Evolutionary conservation across 345 rosid genomes (phyloP).

Genomic region (Gossypium australe): DNA sequence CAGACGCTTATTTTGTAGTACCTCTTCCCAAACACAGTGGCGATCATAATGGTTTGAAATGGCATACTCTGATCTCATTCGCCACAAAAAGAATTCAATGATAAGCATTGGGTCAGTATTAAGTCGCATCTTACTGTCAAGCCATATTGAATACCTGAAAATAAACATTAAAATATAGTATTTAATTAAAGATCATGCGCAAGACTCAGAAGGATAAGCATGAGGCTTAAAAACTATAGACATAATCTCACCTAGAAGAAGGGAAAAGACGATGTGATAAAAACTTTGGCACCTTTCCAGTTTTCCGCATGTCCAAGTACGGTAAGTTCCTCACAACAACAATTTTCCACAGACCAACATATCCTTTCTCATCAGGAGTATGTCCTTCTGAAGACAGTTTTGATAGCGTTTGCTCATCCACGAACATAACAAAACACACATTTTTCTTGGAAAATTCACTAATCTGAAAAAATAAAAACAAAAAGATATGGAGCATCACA

Average conservation of each 20-base stretch:
- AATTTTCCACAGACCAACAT: constrained; percentile 81
- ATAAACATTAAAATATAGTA: constrained; percentile 8
- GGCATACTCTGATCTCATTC: constrained; percentile 74
- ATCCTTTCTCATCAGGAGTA: constrained; percentile 62
- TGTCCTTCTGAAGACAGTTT: constrained; percentile 71
- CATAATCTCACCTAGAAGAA: constrained; percentile 65
- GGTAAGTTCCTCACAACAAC: constrained; percentile 76
- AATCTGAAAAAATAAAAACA: constrained; percentile 43
- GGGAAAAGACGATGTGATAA: constrained; percentile 92
- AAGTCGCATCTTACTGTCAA: constrained; percentile 93
- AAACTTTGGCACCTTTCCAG: constrained; percentile 93
- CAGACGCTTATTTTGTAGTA: constrained; percentile 68
- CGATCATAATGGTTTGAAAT: constrained; percentile 96
- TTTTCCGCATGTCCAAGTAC: constrained; percentile 69
- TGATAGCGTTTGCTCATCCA: constrained; percentile 79
- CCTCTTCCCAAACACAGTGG: constrained; percentile 96
- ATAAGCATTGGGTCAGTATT: constrained; percentile 69
- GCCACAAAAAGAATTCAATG: constrained; percentile 83
- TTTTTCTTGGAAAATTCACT: constrained; percentile 75
- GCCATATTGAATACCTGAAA: constrained; percentile 88
- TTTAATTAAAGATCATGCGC: background rate
- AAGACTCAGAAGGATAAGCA: constrained; percentile 4
- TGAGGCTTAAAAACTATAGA: constrained; percentile 19
- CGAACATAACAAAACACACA: constrained; percentile 86
- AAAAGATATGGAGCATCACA: background rate